Evolutionary conservation across 176 grass and related monocot species (phyloP).

Genomic region (Calamus simplicifolius): DNA sequence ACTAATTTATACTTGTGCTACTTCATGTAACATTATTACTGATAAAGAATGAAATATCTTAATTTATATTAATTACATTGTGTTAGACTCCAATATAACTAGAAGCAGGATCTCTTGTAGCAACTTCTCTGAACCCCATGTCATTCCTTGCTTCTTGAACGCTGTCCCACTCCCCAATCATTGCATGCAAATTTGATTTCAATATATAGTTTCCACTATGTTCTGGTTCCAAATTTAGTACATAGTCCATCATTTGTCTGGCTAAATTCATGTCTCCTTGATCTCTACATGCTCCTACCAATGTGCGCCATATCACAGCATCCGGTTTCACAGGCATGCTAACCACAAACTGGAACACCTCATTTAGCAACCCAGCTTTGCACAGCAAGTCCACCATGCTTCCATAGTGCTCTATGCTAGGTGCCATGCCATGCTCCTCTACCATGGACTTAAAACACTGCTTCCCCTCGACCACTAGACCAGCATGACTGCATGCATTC

Average conservation of each 20-base stretch:
- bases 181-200: constrained; percentile 42
- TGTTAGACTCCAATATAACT: constrained; percentile 26
- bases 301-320: constrained; percentile 43
- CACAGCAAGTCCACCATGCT: constrained; percentile 49
- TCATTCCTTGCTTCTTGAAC: constrained; percentile 36
- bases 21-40: too few species aligned
- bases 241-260: constrained; percentile 30
- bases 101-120: constrained; percentile 7
- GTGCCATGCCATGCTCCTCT: constrained; percentile 29
- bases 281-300: constrained; percentile 45
- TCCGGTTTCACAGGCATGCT: constrained; percentile 47
- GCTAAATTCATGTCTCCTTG: constrained; percentile 35
- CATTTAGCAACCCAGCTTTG: constrained; percentile 16
- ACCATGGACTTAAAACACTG: constrained; percentile 44
- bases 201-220: constrained; percentile 38
- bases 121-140: constrained; percentile 30
- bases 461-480: constrained; percentile 24
- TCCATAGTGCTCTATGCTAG: constrained; percentile 57
- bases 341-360: constrained; percentile 37
- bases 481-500: constrained; percentile 33
- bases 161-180: constrained; percentile 39
- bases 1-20: too few species aligned
- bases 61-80: too few species aligned
- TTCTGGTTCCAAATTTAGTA: constrained; percentile 35
- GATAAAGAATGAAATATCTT: too few species aligned